Conservation (phyloP, 441 rosid genomes). For the Pelargonium myrrhifolium region DNA sequence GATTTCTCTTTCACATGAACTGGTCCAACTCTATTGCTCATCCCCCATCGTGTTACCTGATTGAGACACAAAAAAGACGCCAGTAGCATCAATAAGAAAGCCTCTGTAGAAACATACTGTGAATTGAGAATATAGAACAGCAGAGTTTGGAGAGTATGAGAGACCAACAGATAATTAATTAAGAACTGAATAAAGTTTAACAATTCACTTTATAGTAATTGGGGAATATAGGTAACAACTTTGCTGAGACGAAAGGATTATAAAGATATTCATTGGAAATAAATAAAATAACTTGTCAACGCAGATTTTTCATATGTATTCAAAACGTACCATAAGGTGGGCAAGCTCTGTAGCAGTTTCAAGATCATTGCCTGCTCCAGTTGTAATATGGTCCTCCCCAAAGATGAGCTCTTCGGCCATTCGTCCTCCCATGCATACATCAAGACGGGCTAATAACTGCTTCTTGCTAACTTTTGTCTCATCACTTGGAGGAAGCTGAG, state of each 20-base stretch:
- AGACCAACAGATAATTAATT: too few relatives aligned
- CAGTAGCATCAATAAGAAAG: neutral
- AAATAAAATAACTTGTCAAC: too few relatives aligned
- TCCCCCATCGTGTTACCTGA: conserved; percentile 89
- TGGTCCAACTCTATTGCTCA: conserved; percentile 91
- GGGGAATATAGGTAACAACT: too few relatives aligned
- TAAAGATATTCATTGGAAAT: too few relatives aligned
- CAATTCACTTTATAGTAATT: too few relatives aligned
- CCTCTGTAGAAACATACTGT: too few relatives aligned
- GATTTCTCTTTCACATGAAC: conserved; percentile 89
- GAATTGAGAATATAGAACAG: too few relatives aligned
- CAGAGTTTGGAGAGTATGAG: too few relatives aligned
- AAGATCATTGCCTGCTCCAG: conserved; percentile 96
- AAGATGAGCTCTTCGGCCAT: conserved; percentile 96
- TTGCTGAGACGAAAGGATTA: too few relatives aligned
- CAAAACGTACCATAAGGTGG: conserved; percentile 68
- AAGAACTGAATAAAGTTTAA: too few relatives aligned
- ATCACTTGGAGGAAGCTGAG: conserved; percentile 90
- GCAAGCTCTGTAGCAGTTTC: conserved; percentile 90
- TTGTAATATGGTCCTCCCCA: conserved; percentile 80
- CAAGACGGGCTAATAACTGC: conserved; percentile 90
- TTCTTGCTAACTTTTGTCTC: conserved; percentile 94
- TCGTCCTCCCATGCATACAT: conserved; percentile 99
- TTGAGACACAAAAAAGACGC: neutral
- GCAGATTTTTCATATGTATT: too few relatives aligned